These are phyloP conservation scores for Chaetomium olivaceum DNA, from an alignment of 2,329 filamentous ascomycete species.

Conservation along the genomic window DNA sequence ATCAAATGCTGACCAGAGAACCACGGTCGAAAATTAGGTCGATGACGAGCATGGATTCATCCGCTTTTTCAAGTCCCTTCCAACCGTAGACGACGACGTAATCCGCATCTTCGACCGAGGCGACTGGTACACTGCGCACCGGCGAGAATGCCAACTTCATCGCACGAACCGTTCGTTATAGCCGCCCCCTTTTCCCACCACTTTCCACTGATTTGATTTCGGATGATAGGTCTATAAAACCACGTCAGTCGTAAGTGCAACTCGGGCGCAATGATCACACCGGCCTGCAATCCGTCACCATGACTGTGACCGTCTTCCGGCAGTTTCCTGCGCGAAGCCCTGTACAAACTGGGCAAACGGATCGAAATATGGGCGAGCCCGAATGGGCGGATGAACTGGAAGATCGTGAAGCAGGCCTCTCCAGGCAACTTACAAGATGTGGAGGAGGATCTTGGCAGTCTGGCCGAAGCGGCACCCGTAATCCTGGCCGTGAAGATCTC, in stretches of 20 bases:
- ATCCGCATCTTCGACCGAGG: slow-evolving; percentile 91
- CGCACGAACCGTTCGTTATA: slow-evolving; percentile 64
- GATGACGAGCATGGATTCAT: slow-evolving; percentile 98
- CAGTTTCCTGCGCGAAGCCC: slow-evolving; percentile 94
- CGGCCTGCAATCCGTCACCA: slow-evolving; percentile 89
- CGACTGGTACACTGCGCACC: slow-evolving; percentile 93
- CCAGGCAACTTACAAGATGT: slow-evolving; percentile 96
- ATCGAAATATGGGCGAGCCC: slow-evolving; percentile 85
- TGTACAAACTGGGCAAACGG: slow-evolving; percentile 87
- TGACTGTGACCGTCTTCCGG: slow-evolving; percentile 91
- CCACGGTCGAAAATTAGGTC: slow-evolving; percentile 55
- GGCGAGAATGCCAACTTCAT: slow-evolving; percentile 83
- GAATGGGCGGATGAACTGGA: slow-evolving; percentile 84
- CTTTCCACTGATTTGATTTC: not conserved
- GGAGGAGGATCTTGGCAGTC: slow-evolving; percentile 86
- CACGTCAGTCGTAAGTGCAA: slow-evolving; percentile 88
- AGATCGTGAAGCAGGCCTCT: slow-evolving; percentile 85
- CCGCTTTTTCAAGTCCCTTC: slow-evolving; percentile 88
- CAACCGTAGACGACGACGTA: slow-evolving; percentile 68
- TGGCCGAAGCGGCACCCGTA: slow-evolving; percentile 87
- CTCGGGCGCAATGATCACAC: slow-evolving; percentile 81
- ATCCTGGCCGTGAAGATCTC: slow-evolving; percentile 93
- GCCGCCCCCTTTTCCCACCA: not conserved
- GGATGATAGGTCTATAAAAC: slow-evolving; percentile 84
- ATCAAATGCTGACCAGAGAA: slow-evolving; percentile 5